Evolutionary conservation across 495 filamentous ascomycete genomes (phyloP), one percentile per base, ranked within the genome.

Genomic region (Podospora conica): DNA sequence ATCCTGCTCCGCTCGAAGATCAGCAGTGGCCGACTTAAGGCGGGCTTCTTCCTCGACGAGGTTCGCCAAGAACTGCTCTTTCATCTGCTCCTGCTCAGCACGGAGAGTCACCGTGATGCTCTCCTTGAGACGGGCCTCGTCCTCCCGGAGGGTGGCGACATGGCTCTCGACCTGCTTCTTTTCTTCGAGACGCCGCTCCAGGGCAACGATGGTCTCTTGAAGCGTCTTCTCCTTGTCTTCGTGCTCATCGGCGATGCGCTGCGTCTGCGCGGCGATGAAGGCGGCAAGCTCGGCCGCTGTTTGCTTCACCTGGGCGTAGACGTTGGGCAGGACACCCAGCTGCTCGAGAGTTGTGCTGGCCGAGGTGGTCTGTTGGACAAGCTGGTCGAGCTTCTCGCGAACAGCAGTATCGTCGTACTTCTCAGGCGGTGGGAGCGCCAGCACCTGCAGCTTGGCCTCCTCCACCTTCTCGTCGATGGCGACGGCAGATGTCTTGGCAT

Each of bases 231-330:
- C 91, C 67, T 87, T 90, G 28, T 87, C 85, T 68, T 94, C 90
- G 58, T 90, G 87, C 58, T 93, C 90, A 68, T 94, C 87, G 1
- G 87, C 84, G 33, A 95, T 88, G 11, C 91, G 84, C 60, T 86
- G 85, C 20, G 90, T 91, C 73, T 98, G 95, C 3, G 84, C 82
- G 10, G 86, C 83, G 48, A 98, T 85, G 78, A 97, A 97, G 53
- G 88, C 86, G n/a, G 88, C 87, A 69, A 99, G 88, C 71, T 91
- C 90, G 23, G 86, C 87, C 0, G 94, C 90, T n/a, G 91, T 96
- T 55, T 87, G 81, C 74, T 90, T 88, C 55, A 99, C 92, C 67
- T 97, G 89, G 70, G 89, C 83, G 73, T 97, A 92, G 68, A 98
- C 94, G 71, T 92, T 85, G 69, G 96, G 91, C 9, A 99, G 84